Evolutionary conservation across 352 stramenopile genomes (phyloP), one percentile per base, ranked within the genome.

Genomic region (Phytophthora niederhauseri): DNA sequence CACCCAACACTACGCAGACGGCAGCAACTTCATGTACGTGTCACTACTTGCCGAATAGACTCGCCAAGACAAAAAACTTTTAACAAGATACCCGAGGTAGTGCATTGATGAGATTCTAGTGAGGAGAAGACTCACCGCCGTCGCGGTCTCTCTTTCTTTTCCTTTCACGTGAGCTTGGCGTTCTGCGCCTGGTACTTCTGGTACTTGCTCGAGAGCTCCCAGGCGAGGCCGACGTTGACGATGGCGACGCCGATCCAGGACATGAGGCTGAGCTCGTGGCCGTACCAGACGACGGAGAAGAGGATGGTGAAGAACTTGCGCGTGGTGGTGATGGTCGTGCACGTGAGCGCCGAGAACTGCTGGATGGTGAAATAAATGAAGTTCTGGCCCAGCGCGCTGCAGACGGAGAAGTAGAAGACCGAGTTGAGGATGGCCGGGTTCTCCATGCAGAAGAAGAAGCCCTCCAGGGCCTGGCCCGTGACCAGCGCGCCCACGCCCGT

Each of bases 241-340:
- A 98, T 81, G 7, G 74, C 79, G 31, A 98, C 90, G 20, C 92
- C 88, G 26, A 89, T 68, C 96, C 96, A 99, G 73, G 97, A 97
- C 81, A 96, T 90, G 61, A 73, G 62, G 66, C 80, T 94, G 51
- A 99, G 90, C 34, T 90, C 65, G 85, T 99, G 96, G 22, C 96
- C 97, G 75, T 98, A 99, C 76, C 97, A 94, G 19, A 99, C 74
- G 15, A 99, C 97, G 20, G 94, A 99, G 70, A 99, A 94, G 24
- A 99, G 80, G 46, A 99, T 98, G 9, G 95, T 99, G 74, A 99
- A 99, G 78, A 99, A 99, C 84, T 99, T 99, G 77, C 98, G 89
- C 61, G 98, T 99, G 1, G 98, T 99, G 31, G 98, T 99, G 68
- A 99, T 98, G 36, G 98, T 99, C 36, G 97, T 99, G 76, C 96